phyloP scores from a whole-genome alignment of 169 alveolate species.

The Theileria annulata region DNA sequence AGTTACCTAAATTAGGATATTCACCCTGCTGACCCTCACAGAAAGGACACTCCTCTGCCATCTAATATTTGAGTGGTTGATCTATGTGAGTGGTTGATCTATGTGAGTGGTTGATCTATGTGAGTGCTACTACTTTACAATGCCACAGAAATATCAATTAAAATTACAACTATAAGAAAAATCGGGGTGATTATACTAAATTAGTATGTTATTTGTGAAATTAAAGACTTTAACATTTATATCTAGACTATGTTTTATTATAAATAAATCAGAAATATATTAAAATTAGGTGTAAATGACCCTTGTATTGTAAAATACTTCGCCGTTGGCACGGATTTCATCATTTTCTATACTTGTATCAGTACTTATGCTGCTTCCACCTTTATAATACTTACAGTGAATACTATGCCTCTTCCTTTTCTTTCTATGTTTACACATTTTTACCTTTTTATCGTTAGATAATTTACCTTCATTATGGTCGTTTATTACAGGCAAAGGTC shows the following conservation, averaged over 20 bases:
- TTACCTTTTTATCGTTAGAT: not conserved
- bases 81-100: too few species aligned
- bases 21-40: too few species aligned
- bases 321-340: not conserved
- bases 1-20: too few species aligned
- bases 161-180: too few species aligned
- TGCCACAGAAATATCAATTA: too few species aligned
- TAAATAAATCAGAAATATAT: not conserved
- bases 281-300: not conserved
- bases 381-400: slow-evolving; percentile 7
- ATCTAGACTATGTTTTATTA: not conserved
- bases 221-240: not conserved
- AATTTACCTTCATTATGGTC: not conserved
- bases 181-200: too few species aligned
- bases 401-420: slow-evolving; percentile 4
- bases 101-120: too few species aligned
- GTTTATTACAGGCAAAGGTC: not conserved
- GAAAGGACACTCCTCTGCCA: too few species aligned
- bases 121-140: too few species aligned
- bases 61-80: too few species aligned
- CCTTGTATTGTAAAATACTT: not conserved
- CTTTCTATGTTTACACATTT: not conserved
- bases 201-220: not conserved
- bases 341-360: not conserved
- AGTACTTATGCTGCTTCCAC: slow-evolving; percentile 6